Conservation (phyloP, 306 rosid genomes). For the Castanea crenata region DNA sequence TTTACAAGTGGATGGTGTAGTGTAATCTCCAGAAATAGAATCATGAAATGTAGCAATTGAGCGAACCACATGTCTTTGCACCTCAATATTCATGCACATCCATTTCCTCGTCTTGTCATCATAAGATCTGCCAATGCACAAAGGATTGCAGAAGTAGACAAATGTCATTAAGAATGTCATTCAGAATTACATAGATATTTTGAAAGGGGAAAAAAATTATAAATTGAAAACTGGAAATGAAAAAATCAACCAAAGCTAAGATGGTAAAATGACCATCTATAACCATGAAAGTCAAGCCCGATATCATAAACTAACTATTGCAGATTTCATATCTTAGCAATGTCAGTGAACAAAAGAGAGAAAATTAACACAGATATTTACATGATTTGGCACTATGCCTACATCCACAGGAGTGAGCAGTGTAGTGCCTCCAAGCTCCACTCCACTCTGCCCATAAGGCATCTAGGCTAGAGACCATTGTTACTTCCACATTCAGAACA, state of each 20-base stretch:
- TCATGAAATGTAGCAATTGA: slow-evolving; percentile 64
- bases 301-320: not conserved
- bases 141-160: not conserved
- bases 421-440: too few relatives aligned
- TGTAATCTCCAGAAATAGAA: slow-evolving; percentile 44
- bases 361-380: too few relatives aligned
- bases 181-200: too few relatives aligned
- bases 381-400: too few relatives aligned
- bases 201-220: not conserved
- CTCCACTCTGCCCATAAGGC: too few relatives aligned
- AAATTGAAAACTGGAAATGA: not conserved
- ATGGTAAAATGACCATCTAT: not conserved
- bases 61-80: slow-evolving; percentile 64
- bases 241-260: not conserved
- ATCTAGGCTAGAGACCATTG: too few relatives aligned
- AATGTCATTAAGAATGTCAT: not conserved
- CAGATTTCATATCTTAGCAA: too few relatives aligned
- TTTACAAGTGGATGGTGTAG: slow-evolving; percentile 48
- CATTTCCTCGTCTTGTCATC: slow-evolving; percentile 52
- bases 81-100: slow-evolving; percentile 69
- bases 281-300: not conserved
- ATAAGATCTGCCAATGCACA: slow-evolving; percentile 31
- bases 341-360: too few relatives aligned
- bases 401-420: too few relatives aligned
- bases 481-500: too few relatives aligned